Base-by-base conservation (phyloP, 202 grass and related monocot genomes). In the Schoenoplectus triqueter region DNA sequence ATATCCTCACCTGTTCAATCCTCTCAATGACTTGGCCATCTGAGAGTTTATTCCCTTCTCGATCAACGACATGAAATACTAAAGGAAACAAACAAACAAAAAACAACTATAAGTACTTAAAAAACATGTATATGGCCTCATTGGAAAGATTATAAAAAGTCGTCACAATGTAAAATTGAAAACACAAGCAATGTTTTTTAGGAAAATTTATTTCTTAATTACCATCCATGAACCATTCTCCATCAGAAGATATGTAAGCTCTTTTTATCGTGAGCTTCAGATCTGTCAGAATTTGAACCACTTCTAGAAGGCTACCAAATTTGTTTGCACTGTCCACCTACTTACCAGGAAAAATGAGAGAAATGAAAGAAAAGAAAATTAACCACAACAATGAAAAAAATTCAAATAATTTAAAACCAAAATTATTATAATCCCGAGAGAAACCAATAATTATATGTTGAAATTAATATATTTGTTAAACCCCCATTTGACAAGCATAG, bases 161-260 rank as follows among this genome's bases (percentile, higher is more conserved):
- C 15, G 10, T 13, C 57, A 72, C 48, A 64, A 76, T 81, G 18
- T 48, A 56, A 82, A 82, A 46, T 71, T 48, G 15, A 10, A n/a
- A 86, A 69, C 69, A 54, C 86, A 79, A 87, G 57, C 64, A 64
- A 19, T 79, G 52, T 0, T 3, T 18, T 50, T 57, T 31, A 66
- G n/a, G 1, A 60, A 59, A 44, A 41, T 9, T 69, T 80, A 4
- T 75, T 7, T 52, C 88, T 82, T 59, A 13, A 15, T 59, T 75
- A 99, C 96, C 96, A 81, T 99, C 96, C 96, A 99, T 99, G 80
- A 99, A 96, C 96, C 96, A 99, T 87, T 96, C 96, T 73, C 96
- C 93, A 86, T 99, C 96, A 77, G 96, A 99, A 74, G 96, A 90
- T 84, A 99, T 99, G 86, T 99, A 99, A 88, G 92, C 96, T 89